Percentiles rank a stretch among this genome's conserved stretches.
phyloP scores from a whole-genome alignment of 768 basidiomycete genomes.

The Tephrocybe rancida region DNA sequence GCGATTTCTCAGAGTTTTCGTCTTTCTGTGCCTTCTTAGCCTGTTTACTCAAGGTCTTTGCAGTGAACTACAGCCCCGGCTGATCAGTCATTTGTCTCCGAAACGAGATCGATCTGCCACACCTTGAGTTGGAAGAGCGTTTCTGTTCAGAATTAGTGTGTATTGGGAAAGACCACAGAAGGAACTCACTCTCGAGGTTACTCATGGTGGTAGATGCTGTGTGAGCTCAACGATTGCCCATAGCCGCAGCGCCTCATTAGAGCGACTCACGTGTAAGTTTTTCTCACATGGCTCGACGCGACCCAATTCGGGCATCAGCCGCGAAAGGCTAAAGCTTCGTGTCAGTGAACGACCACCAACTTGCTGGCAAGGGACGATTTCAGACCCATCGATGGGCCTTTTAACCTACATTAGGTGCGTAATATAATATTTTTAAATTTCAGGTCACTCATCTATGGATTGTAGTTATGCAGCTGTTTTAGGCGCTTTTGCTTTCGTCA shows the following conservation, averaged over 20 bases:
- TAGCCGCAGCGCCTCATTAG: constrained; percentile 1
- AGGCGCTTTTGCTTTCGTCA: constrained; percentile 87
- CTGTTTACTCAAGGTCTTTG: constrained; percentile 92
- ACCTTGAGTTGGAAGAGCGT: constrained; percentile 99
- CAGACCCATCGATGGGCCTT: constrained; percentile 43
- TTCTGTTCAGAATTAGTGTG: constrained; percentile 57
- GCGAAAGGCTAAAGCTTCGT: no score
- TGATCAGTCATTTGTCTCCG: neutral
- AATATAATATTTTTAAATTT: neutral
- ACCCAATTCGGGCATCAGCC: neutral
- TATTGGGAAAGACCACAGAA: neutral
- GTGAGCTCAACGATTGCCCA: constrained; percentile 8
- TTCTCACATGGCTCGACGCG: constrained; percentile 15
- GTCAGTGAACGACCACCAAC: constrained; percentile 2
- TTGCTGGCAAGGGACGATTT: constrained; percentile 14
- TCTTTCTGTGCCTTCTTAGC: constrained; percentile 98
- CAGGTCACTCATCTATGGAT: neutral
- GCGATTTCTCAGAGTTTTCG: constrained; percentile 84
- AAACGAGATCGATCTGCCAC: constrained; percentile 12
- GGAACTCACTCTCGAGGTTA: constrained; percentile 83
- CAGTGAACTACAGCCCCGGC: constrained; percentile 75
- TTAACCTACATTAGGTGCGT: constrained; percentile 65
- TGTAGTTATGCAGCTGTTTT: constrained; percentile 73
- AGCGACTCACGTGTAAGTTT: constrained; percentile 17
- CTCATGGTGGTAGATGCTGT: constrained; percentile 51